These are phyloP conservation scores for Trichophyton simii DNA, from an alignment of 2,329 filamentous ascomycete genomes.

Conservation along the genomic window DNA sequence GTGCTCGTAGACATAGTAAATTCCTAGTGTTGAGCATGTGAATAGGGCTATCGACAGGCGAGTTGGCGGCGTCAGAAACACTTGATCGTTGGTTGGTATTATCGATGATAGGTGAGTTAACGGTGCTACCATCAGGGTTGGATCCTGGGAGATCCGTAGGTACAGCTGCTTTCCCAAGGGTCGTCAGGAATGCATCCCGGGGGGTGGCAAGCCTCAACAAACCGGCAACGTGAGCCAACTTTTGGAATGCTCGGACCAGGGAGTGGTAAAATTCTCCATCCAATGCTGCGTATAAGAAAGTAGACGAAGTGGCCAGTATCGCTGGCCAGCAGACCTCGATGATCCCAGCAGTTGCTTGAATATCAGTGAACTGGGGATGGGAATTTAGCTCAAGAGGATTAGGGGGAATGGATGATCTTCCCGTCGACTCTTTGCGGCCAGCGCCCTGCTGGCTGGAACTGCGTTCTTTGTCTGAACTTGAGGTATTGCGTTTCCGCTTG, in stretches of 20 bases:
- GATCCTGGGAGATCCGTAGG: conserved; percentile 51
- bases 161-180: conserved; percentile 82
- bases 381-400: conserved; percentile 70
- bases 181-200: conserved; percentile 87
- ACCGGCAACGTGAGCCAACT: conserved; percentile 88
- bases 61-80: conserved; percentile 18
- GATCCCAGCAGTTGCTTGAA: conserved; percentile 66
- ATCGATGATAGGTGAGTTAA: conserved; percentile 17
- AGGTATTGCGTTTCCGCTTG: conserved; percentile 35
- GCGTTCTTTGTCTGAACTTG: conserved; percentile 23
- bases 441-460: conserved; percentile 17
- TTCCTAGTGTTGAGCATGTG: conserved; percentile 72
- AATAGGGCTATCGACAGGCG: conserved; percentile 30
- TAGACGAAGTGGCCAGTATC: conserved; percentile 85
- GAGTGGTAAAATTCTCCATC: conserved; percentile 91
- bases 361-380: conserved; percentile 56
- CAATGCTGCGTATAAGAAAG: conserved; percentile 80
- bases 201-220: conserved; percentile 73
- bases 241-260: conserved; percentile 83
- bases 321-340: conserved; percentile 94
- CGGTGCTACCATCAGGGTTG: conserved; percentile 17
- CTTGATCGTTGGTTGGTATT: conserved; percentile 14
- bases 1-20: conserved; percentile 72
- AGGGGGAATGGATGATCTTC: conserved; percentile 41
- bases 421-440: conserved; percentile 19